Evolutionary conservation across 2,329 filamentous ascomycete species (phyloP), one percentile per base, ranked within the genome.

Genomic region (Cercospora sp.): DNA sequence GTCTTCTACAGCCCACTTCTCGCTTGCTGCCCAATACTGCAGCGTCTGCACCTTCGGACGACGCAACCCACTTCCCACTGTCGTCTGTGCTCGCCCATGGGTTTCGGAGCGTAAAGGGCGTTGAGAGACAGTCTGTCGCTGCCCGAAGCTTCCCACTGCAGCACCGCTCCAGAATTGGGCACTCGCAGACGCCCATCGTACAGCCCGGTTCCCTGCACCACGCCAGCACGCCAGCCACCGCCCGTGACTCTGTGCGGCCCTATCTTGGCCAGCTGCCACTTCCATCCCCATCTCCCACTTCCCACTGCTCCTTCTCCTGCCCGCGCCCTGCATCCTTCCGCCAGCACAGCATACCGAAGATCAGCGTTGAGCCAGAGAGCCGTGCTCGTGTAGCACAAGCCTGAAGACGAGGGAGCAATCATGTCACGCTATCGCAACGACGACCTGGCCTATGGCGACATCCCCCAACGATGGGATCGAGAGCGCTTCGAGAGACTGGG

Each of bases 391-490:
- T 48, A 48, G 42, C 42, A 48, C 42, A 23, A 48, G 42, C 42
- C 42, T 13, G n/a, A 48, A 18, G n/a, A 12, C 26, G 30, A 58
- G 53, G 16, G 53, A 66, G 53, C 68, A 59, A 51, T 58, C 61
- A 75, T 75, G 73, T 74, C 73, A 42, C 73, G 73, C 57, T 75
- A 70, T 67, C 67, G 69, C 58, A 79, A 79, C 20, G 81, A 81
- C 69, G 78, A 81, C 66, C 77, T 83, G 58, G 79, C 79, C 53
- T 79, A 78, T 70, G 79, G 77, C 69, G 82, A 83, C 30, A 78
- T 81, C 23, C 79, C 80, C n/a, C 77, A 83, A 71, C 79, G 83
- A 73, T 85, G 83, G 83, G 83, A 85, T 71, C 79, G 83, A 67
- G 82, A 83, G 67, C 80, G 80, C 67, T 84, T 85, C 70, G 83